Evolutionary conservation across 371 early-diverging fungal species (phyloP), one percentile per base, ranked within the genome.

Genomic region (Conidiobolus incongruus): DNA sequence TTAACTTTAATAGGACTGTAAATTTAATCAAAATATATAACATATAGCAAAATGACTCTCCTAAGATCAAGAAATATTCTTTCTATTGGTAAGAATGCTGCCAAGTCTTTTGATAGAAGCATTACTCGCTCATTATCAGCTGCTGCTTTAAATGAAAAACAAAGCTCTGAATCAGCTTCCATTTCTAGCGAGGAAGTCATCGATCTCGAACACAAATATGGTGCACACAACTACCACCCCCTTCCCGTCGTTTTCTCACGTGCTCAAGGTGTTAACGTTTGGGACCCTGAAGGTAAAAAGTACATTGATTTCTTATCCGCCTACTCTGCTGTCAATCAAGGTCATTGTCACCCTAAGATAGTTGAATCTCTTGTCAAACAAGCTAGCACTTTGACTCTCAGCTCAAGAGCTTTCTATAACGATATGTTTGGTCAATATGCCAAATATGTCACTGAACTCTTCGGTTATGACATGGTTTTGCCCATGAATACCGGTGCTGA

Each of bases 401-500:
- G 77, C 43, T 96, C 97, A 35, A 75, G 94, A 40, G 95, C 94
- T 6, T 96, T 96, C 59, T 86, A 90, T 65, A 94, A 92, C 59
- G 82, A 90, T 51, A 65, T 76, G 37, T 89, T 89, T 60, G 88
- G 90, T 15, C 54, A 65, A 39, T 90, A 77, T 51, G 89, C 90
- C 40, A 77, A 88, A 56, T 94, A 78, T 52, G 62, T 96, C 41
- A 78, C 90, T 17, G 75, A 81, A 52, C 57, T 67, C 60, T 96
- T 96, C 67, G 87, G 87, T 1, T 90, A 81, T 51, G 93, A 93
- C 43, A 93, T 89, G 92, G 87, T 96, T 30, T 66, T 94, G 44
- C 94, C 94, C 38, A 85, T 90, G 77, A 96, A 96, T 72, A 93
- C 95, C 8, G 97, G 97, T 48, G 92, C 92, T 45, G 97, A 96